These are phyloP conservation scores for Pseudogymnoascus pannorum DNA, from an alignment of 2,329 filamentous ascomycete species.

Conservation along the genomic window DNA sequence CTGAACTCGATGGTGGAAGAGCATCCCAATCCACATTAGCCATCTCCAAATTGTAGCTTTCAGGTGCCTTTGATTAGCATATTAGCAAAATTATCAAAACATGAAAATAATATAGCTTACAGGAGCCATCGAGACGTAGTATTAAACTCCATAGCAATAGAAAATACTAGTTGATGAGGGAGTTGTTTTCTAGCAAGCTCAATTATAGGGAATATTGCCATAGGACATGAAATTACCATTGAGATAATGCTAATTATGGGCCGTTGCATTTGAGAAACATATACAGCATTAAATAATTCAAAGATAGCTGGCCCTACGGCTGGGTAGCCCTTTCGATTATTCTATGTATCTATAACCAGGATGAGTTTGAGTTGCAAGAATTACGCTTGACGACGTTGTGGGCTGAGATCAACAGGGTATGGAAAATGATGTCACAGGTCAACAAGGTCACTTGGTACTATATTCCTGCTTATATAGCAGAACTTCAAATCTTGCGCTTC, in stretches of 20 bases:
- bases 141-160: background rate
- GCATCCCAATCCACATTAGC: conserved; percentile 30
- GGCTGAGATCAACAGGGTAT: background rate
- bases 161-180: background rate
- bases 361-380: background rate
- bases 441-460: background rate
- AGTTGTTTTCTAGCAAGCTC: background rate
- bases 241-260: background rate
- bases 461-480: background rate
- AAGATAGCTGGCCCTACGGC: background rate
- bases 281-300: background rate
- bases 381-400: background rate
- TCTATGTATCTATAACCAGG: background rate
- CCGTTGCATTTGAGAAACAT: background rate
- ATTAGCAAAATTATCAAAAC: background rate
- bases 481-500: background rate
- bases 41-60: conserved; percentile 28
- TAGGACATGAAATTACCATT: background rate
- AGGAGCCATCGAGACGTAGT: background rate
- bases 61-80: conserved; percentile 12
- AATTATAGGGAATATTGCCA: background rate
- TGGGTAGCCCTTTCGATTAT: background rate
- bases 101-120: background rate
- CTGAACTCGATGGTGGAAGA: conserved; percentile 27
- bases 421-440: background rate